Base-by-base conservation (phyloP, 768 basidiomycete species). In the Ramaria sp. region DNA sequence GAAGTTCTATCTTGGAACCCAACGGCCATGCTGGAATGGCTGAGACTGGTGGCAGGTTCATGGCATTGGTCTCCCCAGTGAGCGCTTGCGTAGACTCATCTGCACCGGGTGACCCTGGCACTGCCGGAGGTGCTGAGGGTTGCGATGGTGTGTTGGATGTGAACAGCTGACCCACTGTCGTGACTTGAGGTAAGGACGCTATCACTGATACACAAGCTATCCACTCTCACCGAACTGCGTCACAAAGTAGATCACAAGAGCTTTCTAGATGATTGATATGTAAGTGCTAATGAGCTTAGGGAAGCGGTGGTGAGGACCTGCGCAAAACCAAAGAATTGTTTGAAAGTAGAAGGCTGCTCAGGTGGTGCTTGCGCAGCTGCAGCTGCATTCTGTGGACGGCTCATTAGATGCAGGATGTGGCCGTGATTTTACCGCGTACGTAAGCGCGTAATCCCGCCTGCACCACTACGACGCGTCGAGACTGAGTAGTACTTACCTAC, bases 231-330 rank as follows among this genome's bases (percentile, higher is more conserved):
- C 79, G 45, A 88, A 64, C 67, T 88, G 84, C 42, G 81, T 77
- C 45, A 86, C 63, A n/a, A 74, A 76, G 73, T 78, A 88, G 59
- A 84, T 71, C 52, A 89, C 60, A 43, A 88, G 69, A 20, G 81
- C 67, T 88, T 88, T 86, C 87, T 89, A 52, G 17, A 31, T 59
- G 19, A 41, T 34, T 51, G 38, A 51, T 31, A 50, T 57, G 49
- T 41, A 51, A 64, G 50, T 54, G 57, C 38, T 37, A 13, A 37
- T 22, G 30, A 42, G 13, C 38, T 33, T 2, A 11, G 15, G 10
- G 11, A 27, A 33, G 10, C 33, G 15, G 20, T 42, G n/a, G 10
- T 27, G 58, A 72, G 51, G 59, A 78, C 78, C 72, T 80, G 78
- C 27, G 66, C 69, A n/a, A 72, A 62, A 0, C 63, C 59, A n/a